Conservation (phyloP, 2,329 filamentous ascomycete genomes). For the Aspergillus fumigatus region DNA sequence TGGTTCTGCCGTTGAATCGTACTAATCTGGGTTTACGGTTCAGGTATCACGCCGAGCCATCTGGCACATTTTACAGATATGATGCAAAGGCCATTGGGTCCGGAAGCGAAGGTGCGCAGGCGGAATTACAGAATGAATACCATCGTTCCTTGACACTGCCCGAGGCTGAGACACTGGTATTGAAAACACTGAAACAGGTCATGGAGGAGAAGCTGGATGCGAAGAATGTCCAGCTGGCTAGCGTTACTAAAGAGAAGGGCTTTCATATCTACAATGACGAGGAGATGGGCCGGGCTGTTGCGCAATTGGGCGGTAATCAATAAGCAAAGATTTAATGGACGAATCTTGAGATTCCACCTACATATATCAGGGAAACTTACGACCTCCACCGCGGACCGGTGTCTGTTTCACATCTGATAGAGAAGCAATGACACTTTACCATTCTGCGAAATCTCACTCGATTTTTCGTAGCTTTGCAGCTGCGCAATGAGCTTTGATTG, state of each 20-base stretch:
- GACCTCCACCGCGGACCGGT: conserved; percentile 11
- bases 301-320: conserved; percentile 54
- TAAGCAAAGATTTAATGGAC: conserved; percentile 19
- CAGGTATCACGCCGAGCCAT: conserved; percentile 93
- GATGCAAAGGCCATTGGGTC: conserved; percentile 98
- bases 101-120: conserved; percentile 93
- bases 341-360: conserved; percentile 11
- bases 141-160: conserved; percentile 92
- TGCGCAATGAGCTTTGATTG: not conserved
- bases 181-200: conserved; percentile 98
- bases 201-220: conserved; percentile 99
- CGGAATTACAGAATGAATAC: conserved; percentile 97
- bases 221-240: conserved; percentile 97
- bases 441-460: conserved; percentile 13
- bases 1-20: not conserved
- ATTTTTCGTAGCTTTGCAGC: not conserved
- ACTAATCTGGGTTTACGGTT: not conserved
- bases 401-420: conserved; percentile 24
- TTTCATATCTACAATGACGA: conserved; percentile 98
- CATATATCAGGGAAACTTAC: conserved; percentile 11
- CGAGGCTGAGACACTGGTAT: conserved; percentile 89
- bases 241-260: conserved; percentile 94
- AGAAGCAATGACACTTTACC: conserved; percentile 23
- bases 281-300: conserved; percentile 92
- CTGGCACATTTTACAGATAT: conserved; percentile 97